Conservation (phyloP, 768 basidiomycete species). For the Tulasnella sp. region DNA sequence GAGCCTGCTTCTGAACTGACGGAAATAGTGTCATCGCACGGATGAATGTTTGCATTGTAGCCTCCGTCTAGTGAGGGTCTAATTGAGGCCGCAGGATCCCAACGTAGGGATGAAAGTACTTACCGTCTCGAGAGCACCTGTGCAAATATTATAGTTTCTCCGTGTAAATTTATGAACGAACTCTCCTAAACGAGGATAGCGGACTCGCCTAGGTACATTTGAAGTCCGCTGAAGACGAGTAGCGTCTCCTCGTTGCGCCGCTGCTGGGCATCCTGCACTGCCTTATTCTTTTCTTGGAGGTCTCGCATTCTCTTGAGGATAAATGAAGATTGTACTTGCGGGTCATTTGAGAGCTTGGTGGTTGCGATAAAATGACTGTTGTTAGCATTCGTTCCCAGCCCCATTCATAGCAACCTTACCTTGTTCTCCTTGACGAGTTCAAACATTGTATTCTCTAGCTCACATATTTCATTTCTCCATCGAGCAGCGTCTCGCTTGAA, state of each 20-base stretch:
- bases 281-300: neutral
- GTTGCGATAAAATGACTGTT: neutral
- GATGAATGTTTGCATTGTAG: constrained; percentile 36
- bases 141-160: no score
- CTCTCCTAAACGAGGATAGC: neutral
- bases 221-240: neutral
- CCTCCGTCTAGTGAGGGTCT: constrained; percentile 14
- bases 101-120: neutral
- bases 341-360: neutral
- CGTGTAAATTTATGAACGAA: neutral
- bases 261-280: neutral
- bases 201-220: neutral
- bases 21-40: constrained; percentile 42
- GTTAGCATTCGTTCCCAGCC: no score
- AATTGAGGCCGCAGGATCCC: no score
- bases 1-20: constrained; percentile 42
- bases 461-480: neutral
- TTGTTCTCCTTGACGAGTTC: neutral
- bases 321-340: neutral
- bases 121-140: constrained; percentile 17
- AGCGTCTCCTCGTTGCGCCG: neutral
- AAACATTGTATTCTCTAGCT: neutral
- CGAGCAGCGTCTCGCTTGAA: constrained; percentile 18
- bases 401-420: neutral
- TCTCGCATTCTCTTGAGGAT: neutral